Evolutionary conservation across 208 protist species (phyloP).

Genomic region (Leptomonas pyrrhocoris): DNA sequence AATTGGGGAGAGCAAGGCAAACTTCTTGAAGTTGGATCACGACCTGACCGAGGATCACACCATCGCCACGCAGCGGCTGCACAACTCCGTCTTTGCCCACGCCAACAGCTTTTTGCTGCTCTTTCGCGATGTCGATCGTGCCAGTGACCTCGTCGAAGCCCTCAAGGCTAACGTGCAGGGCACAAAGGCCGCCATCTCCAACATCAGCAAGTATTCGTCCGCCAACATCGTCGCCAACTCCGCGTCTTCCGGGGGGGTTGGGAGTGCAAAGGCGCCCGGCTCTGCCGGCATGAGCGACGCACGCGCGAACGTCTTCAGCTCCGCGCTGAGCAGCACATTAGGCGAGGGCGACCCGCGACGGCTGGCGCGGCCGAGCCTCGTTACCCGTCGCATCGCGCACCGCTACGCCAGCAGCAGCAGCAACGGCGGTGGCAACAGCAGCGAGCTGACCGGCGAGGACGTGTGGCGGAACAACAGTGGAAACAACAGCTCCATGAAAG

Average conservation of each 20-base stretch:
- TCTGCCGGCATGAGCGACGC: neutral
- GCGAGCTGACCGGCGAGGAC: conserved; percentile 7
- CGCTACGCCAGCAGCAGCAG: conserved; percentile 10
- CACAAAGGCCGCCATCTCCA: conserved; percentile 81
- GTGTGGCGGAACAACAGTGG: conserved; percentile 6
- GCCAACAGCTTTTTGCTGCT: conserved; percentile 80
- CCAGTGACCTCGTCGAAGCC: conserved; percentile 70
- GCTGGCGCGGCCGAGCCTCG: conserved; percentile 39
- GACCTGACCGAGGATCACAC: conserved; percentile 75
- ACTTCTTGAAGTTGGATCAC: conserved; percentile 78
- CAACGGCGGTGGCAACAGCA: neutral
- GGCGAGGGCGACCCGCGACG: conserved; percentile 25
- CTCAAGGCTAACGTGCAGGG: conserved; percentile 86
- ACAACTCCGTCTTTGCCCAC: conserved; percentile 74
- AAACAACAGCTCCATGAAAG: neutral
- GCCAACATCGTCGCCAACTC: conserved; percentile 32
- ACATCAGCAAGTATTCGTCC: conserved; percentile 78
- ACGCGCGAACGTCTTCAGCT: conserved; percentile 24
- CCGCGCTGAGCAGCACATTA: conserved; percentile 15
- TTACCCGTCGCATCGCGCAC: conserved; percentile 34
- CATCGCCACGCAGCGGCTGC: conserved; percentile 65
- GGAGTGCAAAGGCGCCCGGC: neutral
- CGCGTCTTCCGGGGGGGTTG: neutral
- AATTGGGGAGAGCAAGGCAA: conserved; percentile 57
- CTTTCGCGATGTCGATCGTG: conserved; percentile 80